phyloP scores from a whole-genome alignment of 768 basidiomycete genomes.

The Rhizopogon sp. region DNA sequence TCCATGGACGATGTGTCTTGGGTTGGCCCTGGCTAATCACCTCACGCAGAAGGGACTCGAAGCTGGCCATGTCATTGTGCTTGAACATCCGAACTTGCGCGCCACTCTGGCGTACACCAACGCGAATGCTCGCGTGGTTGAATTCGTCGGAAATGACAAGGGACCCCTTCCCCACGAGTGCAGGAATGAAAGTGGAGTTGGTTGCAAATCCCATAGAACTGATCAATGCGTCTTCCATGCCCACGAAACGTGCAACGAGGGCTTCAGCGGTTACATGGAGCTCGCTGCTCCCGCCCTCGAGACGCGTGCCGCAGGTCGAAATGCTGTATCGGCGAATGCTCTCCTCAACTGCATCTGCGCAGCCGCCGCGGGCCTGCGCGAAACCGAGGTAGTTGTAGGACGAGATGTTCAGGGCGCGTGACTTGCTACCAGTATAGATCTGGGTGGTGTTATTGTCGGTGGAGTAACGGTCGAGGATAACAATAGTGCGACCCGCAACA shows the following conservation, averaged over 20 bases:
- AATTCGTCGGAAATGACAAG: conserved; percentile 95
- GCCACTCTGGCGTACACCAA: conserved; percentile 84
- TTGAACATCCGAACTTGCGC: conserved; percentile 92
- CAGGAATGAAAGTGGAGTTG: conserved; percentile 90
- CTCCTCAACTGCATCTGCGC: conserved; percentile 92
- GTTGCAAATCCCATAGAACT: conserved; percentile 97
- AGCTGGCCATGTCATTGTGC: conserved; percentile 87
- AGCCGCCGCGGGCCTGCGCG: conserved; percentile 87
- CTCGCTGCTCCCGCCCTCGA: conserved; percentile 85
- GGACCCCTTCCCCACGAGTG: conserved; percentile 84
- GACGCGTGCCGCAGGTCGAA: conserved; percentile 67
- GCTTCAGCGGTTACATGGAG: conserved; percentile 78
- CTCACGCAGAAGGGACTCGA: conserved; percentile 82
- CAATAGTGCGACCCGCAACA: conserved; percentile 91
- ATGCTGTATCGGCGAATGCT: conserved; percentile 78
- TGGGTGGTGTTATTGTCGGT: conserved; percentile 78
- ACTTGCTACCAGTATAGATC: conserved; percentile 69
- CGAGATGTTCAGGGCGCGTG: conserved; percentile 92
- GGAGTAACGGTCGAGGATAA: conserved; percentile 79
- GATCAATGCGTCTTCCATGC: conserved; percentile 85
- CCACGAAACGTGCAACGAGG: conserved; percentile 86
- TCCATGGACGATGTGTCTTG: conserved; percentile 98
- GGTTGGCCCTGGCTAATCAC: conserved; percentile 97
- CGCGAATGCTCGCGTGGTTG: conserved; percentile 94
- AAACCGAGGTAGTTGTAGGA: conserved; percentile 99